Conservation (phyloP, 257 asterid genomes). For the Lithospermum erythrorhizon region DNA sequence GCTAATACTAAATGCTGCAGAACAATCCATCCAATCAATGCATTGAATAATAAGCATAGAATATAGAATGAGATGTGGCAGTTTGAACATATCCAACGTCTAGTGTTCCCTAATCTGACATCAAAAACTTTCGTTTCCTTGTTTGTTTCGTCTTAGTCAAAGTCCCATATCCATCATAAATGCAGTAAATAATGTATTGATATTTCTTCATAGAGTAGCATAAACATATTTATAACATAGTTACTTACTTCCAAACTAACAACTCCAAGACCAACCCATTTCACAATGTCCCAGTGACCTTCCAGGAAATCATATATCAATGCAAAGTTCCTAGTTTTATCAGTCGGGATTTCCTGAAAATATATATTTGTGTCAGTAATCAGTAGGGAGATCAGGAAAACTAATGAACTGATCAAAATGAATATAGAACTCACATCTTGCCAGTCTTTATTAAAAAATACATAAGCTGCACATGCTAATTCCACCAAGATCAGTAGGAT, state of each 20-base stretch:
- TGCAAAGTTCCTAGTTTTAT: slow-evolving; percentile 51
- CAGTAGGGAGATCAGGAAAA: slow-evolving; percentile 5
- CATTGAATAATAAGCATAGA: too few species aligned
- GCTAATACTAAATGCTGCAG: neutral
- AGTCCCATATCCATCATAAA: too few species aligned
- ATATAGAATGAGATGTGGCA: too few species aligned
- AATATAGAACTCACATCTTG: slow-evolving; percentile 43
- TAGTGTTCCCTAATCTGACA: too few species aligned
- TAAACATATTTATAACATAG: neutral
- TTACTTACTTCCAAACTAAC: slow-evolving; percentile 55
- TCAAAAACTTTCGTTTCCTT: too few species aligned
- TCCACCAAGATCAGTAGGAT: slow-evolving; percentile 72
- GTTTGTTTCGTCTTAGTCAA: too few species aligned
- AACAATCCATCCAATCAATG: too few species aligned
- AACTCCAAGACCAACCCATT: slow-evolving; percentile 76
- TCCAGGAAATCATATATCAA: slow-evolving; percentile 57
- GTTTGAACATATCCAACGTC: too few species aligned
- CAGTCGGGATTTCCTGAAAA: slow-evolving; percentile 54
- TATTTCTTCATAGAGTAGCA: too few species aligned
- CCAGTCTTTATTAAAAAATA: slow-evolving; percentile 93
- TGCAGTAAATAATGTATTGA: too few species aligned
- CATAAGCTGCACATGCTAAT: slow-evolving; percentile 74
- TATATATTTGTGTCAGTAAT: slow-evolving; percentile 4
- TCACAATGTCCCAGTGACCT: slow-evolving; percentile 57
- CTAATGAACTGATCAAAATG: slow-evolving; percentile 7